Evolutionary conservation across 2,329 filamentous ascomycete genomes (phyloP).

Genomic region (Aureobasidium vineae): DNA sequence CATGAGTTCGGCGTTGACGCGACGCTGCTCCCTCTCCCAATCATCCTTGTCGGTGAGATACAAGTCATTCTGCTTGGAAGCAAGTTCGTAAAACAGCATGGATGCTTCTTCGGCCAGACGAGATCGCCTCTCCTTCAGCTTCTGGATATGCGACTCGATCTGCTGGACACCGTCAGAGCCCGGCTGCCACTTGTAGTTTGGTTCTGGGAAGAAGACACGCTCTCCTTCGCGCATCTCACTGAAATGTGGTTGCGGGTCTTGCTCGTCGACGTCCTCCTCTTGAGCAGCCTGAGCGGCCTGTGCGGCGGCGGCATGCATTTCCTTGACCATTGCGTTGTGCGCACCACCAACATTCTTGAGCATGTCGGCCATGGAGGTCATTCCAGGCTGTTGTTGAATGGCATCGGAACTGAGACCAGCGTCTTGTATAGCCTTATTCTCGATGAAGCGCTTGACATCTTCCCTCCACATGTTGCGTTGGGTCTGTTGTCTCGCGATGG

Average conservation of each 20-base stretch:
- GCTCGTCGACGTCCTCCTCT: constrained; percentile 23
- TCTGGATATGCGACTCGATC: constrained; percentile 27
- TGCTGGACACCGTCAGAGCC: constrained; percentile 17
- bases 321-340: neutral
- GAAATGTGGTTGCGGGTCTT: constrained; percentile 29
- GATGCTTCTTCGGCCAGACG: constrained; percentile 29
- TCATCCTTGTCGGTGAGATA: constrained; percentile 22
- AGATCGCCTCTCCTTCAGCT: constrained; percentile 23
- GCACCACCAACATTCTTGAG: constrained; percentile 5
- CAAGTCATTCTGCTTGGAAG: constrained; percentile 28
- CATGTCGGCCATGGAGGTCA: constrained; percentile 14
- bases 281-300: neutral
- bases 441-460: constrained; percentile 17
- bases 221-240: constrained; percentile 29
- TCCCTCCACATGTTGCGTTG: constrained; percentile 12
- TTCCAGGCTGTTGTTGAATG: neutral
- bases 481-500: neutral
- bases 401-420: neutral
- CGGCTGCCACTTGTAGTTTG: constrained; percentile 29
- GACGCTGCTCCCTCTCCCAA: constrained; percentile 16
- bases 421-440: neutral
- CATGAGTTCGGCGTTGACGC: constrained; percentile 27
- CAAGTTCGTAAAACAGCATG: constrained; percentile 29
- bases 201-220: constrained; percentile 27
- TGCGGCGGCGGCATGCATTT: constrained; percentile 2